These are phyloP conservation scores for Linanthus parryae DNA, from an alignment of 148 eudicot species.

Conservation along the genomic window DNA sequence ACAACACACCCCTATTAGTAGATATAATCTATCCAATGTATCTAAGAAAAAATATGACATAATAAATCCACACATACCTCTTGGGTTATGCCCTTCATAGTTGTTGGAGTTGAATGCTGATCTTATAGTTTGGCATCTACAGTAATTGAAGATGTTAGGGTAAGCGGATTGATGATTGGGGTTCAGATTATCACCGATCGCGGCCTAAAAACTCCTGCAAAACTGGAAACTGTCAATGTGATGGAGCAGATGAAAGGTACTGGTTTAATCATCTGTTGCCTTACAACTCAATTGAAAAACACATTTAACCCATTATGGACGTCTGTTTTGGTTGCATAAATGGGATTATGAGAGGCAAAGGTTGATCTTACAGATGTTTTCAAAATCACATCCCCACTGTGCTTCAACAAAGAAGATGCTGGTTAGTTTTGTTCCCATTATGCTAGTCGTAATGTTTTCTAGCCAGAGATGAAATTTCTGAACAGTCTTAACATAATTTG, in stretches of 20 bases:
- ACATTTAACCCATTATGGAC: not conserved
- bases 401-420: conserved; percentile 94
- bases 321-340: conserved; percentile 27
- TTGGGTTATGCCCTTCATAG: no score
- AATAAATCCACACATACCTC: no score
- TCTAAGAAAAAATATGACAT: no score
- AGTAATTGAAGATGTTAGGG: conserved; percentile 98
- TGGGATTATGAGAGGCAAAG: conserved; percentile 92
- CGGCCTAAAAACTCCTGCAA: conserved; percentile 81
- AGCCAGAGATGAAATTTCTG: no score
- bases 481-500: no score
- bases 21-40: not conserved
- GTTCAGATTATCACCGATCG: conserved; percentile 89
- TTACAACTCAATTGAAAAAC: not conserved
- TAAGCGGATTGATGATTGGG: conserved; percentile 89
- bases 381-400: conserved; percentile 93
- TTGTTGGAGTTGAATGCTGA: not conserved
- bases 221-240: conserved; percentile 64
- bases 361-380: conserved; percentile 92
- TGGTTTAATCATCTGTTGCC: not conserved
- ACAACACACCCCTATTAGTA: no score
- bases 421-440: no score
- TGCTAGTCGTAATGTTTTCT: no score
- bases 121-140: conserved; percentile 10
- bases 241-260: conserved; percentile 97